A percentile compares a stretch with the other conserved stretches of the same genome.
phyloP scores from a whole-genome alignment of 352 stramenopile genomes.

The Phytophthora hybrid region DNA sequence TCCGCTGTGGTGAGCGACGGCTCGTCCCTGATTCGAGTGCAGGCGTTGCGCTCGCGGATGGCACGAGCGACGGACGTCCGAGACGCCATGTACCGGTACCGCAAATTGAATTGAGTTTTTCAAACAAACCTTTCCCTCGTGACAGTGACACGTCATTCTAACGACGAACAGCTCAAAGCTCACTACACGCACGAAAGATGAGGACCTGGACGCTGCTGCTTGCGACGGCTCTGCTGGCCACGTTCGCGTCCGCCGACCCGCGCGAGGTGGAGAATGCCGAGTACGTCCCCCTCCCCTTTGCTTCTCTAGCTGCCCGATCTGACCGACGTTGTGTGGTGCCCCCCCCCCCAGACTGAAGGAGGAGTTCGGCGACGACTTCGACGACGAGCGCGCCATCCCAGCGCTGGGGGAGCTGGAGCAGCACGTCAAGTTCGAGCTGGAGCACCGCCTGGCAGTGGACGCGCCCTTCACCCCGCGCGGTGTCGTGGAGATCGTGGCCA shows the following conservation, averaged over 20 bases:
- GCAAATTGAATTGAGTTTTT: not conserved
- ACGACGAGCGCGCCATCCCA: conserved; percentile 45
- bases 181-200: conserved; percentile 15
- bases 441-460: conserved; percentile 57
- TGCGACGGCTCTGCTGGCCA: conserved; percentile 43
- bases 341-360: conserved; percentile 58
- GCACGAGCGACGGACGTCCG: conserved; percentile 31
- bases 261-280: conserved; percentile 70
- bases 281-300: conserved; percentile 57
- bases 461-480: conserved; percentile 58
- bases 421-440: conserved; percentile 66
- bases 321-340: not conserved
- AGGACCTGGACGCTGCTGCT: conserved; percentile 31
- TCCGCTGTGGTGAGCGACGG: conserved; percentile 25
- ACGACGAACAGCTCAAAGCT: too few species aligned
- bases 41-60: conserved; percentile 34
- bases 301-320: conserved; percentile 13
- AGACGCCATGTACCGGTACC: conserved; percentile 5
- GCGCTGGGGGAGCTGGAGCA: conserved; percentile 47
- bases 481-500: conserved; percentile 69
- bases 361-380: conserved; percentile 76
- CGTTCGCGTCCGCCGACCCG: conserved; percentile 48
- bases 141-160: conserved; percentile 15
- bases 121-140: not conserved
- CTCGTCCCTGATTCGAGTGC: conserved; percentile 18